Evolutionary conservation across 169 alveolate genomes (phyloP).

Genomic region (Prorocentrum cordatum): DNA sequence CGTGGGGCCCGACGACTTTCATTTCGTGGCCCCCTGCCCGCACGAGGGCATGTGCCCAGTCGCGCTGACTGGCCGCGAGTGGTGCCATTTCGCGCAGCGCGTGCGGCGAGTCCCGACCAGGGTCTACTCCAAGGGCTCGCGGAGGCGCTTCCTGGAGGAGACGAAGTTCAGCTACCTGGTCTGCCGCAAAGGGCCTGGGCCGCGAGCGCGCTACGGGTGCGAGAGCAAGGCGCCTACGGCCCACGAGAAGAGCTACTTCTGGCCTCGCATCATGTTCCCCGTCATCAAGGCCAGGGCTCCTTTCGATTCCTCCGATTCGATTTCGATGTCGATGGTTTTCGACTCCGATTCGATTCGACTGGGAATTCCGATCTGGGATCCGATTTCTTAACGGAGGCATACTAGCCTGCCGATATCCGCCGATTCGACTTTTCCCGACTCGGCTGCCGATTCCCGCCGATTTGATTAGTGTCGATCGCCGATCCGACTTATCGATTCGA

Average conservation of each 20-base stretch:
- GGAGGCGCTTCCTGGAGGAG: constrained; percentile 72
- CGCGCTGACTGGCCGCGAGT: constrained; percentile 83
- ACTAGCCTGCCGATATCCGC: too few species aligned
- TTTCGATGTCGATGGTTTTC: too few species aligned
- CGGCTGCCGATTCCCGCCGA: too few species aligned
- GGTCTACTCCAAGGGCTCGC: constrained; percentile 74
- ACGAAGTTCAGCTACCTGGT: constrained; percentile 73
- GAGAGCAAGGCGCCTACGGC: constrained; percentile 73
- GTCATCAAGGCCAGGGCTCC: too few species aligned
- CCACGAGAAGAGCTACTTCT: constrained; percentile 79
- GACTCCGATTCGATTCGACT: too few species aligned
- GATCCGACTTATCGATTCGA: too few species aligned
- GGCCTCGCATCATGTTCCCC: constrained; percentile 73
- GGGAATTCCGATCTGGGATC: too few species aligned
- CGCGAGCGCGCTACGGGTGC: constrained; percentile 41
- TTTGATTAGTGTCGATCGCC: too few species aligned
- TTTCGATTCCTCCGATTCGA: too few species aligned
- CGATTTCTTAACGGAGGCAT: too few species aligned
- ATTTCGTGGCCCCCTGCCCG: constrained; percentile 81
- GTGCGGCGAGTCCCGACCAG: constrained; percentile 80
- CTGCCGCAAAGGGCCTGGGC: constrained; percentile 47
- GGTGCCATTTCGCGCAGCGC: constrained; percentile 80
- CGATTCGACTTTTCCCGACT: too few species aligned
- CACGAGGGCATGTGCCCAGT: constrained; percentile 87
- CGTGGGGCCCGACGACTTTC: constrained; percentile 23